Percentiles rank a stretch among this genome's conserved stretches.
phyloP scores from a whole-genome alignment of 2,329 filamentous ascomycete genomes.

The Penicillium sclerotiorum region DNA sequence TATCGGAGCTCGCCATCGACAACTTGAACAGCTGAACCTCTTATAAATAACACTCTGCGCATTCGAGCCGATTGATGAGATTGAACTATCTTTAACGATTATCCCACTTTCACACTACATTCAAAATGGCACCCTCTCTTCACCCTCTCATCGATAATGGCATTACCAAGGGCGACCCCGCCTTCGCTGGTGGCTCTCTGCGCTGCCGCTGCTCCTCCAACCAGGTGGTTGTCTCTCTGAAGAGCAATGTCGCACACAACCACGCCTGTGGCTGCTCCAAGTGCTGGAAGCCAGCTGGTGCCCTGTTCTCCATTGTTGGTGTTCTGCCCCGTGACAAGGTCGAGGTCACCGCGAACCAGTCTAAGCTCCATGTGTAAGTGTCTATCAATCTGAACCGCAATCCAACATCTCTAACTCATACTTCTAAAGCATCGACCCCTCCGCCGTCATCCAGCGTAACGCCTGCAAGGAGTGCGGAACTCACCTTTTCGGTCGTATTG shows the following conservation, averaged over 20 bases:
- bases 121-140: constrained; percentile 46
- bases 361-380: constrained; percentile 57
- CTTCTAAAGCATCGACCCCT: constrained; percentile 48
- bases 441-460: constrained; percentile 62
- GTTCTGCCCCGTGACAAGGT: constrained; percentile 62
- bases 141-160: constrained; percentile 67
- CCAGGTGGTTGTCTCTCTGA: constrained; percentile 61
- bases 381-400: too few relatives aligned
- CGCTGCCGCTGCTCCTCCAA: constrained; percentile 61
- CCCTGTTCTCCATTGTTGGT: constrained; percentile 66
- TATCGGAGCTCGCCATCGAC: background rate
- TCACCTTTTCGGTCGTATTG: constrained; percentile 67
- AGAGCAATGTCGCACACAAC: constrained; percentile 65
- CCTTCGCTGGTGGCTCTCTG: constrained; percentile 63
- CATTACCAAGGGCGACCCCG: constrained; percentile 56
- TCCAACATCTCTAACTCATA: background rate
- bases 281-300: constrained; percentile 69
- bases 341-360: constrained; percentile 58
- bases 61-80: too few relatives aligned
- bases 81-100: too few relatives aligned
- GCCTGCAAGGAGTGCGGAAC: constrained; percentile 64
- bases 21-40: too few relatives aligned
- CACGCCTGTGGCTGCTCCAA: constrained; percentile 73
- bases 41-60: too few relatives aligned
- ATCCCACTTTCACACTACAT: background rate